Evolutionary conservation across 768 basidiomycete genomes (phyloP), one percentile per base, ranked within the genome.

Genomic region (Serendipita sp.): DNA sequence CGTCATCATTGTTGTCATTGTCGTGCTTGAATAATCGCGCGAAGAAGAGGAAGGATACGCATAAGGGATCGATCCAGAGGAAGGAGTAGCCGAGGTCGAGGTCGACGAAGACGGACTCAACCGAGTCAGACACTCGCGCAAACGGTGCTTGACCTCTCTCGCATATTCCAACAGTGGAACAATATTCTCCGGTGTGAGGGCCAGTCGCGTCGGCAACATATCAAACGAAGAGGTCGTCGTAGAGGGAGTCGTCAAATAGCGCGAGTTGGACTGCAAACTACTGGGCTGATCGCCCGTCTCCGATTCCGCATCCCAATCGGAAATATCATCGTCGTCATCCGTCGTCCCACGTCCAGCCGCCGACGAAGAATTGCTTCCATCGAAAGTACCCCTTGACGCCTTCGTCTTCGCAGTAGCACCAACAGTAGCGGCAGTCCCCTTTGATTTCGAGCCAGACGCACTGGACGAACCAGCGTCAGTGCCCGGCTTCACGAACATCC

Each of bases 101-200:
- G 13, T 43, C 42, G n/a, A n/a, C n/a, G n/a, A n/a, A n/a, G n/a
- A n/a, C n/a, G n/a, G 38, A 38, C 38, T 38, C 45, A 91, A 73
- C 76, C 90, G 88, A 28, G 68, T 76, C 61, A 91, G 80, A 72
- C 89, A 91, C 56, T 87, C 84, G 5, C 72, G 70, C 68, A 90
- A 78, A 56, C 82, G 75, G 60, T 72, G 70, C 62, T 85, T 80
- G 43, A 91, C 87, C 73, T 90, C 88, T 64, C 75, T 81, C 28
- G 89, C 84, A 68, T 88, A 90, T 72, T 90, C 88, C 42, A 92
- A 71, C 63, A 90, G 68, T 33, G 90, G 90, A 71, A 78, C 79
- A 67, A 93, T 90, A 68, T 90, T 92, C 72, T 92, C 90, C 0
- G 90, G 90, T 13, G 88, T 90, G 82, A 93, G 82, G 44, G 87